These are phyloP conservation scores for Orychophragmus violaceus DNA, from an alignment of 345 rosid genomes.

Conservation along the genomic window DNA sequence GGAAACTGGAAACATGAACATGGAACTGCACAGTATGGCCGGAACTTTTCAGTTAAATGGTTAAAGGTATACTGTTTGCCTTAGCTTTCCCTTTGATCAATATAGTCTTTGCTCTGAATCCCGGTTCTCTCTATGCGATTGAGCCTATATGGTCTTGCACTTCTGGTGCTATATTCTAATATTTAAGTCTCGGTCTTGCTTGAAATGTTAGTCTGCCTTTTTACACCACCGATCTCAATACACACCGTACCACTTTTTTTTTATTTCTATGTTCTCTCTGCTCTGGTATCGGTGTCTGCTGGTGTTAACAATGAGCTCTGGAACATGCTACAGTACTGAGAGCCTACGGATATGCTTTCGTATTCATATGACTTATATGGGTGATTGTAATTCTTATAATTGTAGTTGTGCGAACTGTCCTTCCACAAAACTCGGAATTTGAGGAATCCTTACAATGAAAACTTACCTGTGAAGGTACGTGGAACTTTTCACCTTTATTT, in stretches of 20 bases:
- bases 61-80: slow-evolving; percentile 53
- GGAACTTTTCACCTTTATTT: slow-evolving; percentile 6
- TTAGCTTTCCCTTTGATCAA: not conserved
- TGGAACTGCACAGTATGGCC: slow-evolving; percentile 96
- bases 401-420: slow-evolving; percentile 91
- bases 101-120: not conserved
- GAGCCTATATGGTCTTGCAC: not conserved
- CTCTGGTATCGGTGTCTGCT: not conserved
- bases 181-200: not conserved
- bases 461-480: slow-evolving; percentile 93
- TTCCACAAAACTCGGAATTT: slow-evolving; percentile 92
- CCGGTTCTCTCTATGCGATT: not conserved
- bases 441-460: slow-evolving; percentile 96
- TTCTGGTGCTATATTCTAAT: not conserved
- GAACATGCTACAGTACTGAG: not conserved
- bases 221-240: not conserved
- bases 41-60: slow-evolving; percentile 99
- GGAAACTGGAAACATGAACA: slow-evolving; percentile 99
- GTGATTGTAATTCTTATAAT: slow-evolving; percentile 24
- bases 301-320: slow-evolving; percentile 3
- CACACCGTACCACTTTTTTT: not conserved
- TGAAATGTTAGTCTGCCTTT: not conserved
- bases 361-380: not conserved
- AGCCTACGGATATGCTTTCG: not conserved
- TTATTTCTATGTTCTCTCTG: not conserved